These are phyloP conservation scores for Talaromyces wortmannii DNA, from an alignment of 495 filamentous ascomycete genomes.

Conservation along the genomic window DNA sequence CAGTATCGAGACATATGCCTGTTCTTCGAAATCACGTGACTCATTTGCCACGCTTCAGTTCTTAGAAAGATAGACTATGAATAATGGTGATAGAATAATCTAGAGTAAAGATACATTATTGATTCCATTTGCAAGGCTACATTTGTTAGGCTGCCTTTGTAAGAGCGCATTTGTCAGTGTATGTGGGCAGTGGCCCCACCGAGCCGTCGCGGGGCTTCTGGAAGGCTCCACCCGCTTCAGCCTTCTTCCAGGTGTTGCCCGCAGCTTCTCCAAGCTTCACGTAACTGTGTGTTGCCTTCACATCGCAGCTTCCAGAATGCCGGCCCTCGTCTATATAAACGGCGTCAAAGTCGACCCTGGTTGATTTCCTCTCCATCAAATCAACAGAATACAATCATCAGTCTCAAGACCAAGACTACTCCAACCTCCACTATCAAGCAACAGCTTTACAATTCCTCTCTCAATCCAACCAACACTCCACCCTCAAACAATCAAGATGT, in stretches of 20 bases:
- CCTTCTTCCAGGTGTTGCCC: slow-evolving; percentile 6
- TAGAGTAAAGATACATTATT: too few species aligned
- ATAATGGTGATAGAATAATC: too few species aligned
- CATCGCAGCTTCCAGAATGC: slow-evolving; percentile 3
- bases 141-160: too few species aligned
- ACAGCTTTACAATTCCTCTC: background rate
- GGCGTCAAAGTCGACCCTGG: background rate
- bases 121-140: too few species aligned
- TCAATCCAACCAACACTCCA: background rate
- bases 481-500: slow-evolving; percentile 19
- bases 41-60: too few species aligned
- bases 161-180: too few species aligned
- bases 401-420: background rate
- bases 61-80: too few species aligned
- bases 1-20: too few species aligned
- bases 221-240: slow-evolving; percentile 15
- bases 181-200: background rate
- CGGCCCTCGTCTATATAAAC: slow-evolving; percentile 3
- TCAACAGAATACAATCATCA: background rate
- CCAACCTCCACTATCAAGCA: slow-evolving; percentile 4
- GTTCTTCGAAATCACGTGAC: too few species aligned
- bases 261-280: slow-evolving; percentile 4
- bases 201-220: slow-evolving; percentile 19
- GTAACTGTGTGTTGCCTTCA: background rate
- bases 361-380: slow-evolving; percentile 6